These are phyloP conservation scores for Apiotrichum sp. DNA, from an alignment of 1,284 basidiomycete genomes.

Conservation along the genomic window DNA sequence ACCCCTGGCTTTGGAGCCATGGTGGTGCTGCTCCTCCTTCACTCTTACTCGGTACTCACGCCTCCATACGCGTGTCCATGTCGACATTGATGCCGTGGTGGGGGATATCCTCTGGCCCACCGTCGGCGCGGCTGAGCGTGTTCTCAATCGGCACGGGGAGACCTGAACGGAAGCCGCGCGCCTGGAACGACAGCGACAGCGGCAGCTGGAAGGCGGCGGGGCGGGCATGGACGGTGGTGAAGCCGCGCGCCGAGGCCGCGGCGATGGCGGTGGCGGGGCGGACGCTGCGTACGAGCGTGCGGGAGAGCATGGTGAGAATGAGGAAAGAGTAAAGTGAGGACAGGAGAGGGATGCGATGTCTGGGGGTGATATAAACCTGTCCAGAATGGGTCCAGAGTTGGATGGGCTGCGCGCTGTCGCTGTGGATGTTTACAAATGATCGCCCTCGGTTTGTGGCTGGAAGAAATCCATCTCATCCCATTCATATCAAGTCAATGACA, in stretches of 20 bases:
- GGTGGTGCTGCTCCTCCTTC: too few relatives aligned
- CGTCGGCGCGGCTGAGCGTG: constrained; percentile 20
- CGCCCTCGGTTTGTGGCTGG: too few relatives aligned
- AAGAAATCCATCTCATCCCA: too few relatives aligned
- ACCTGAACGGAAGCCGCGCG: constrained; percentile 17
- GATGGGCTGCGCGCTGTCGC: too few relatives aligned
- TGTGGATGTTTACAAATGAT: too few relatives aligned
- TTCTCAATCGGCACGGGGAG: constrained; percentile 1
- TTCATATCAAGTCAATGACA: too few relatives aligned
- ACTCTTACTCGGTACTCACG: constrained; percentile 37
- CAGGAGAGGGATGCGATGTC: neutral
- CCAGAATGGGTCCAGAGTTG: neutral
- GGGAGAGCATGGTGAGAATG: neutral
- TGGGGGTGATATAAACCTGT: neutral
- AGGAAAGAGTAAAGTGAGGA: neutral
- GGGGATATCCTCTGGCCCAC: constrained; percentile 34
- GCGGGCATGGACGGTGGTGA: neutral
- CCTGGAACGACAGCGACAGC: neutral
- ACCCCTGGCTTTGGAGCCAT: too few relatives aligned
- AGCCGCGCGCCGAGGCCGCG: neutral
- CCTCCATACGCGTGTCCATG: constrained; percentile 37
- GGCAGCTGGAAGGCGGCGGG: constrained; percentile 1
- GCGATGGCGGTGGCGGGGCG: constrained; percentile 1
- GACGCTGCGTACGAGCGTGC: too few relatives aligned
- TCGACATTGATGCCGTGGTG: constrained; percentile 42